Base-by-base conservation (phyloP, 2,329 filamentous ascomycete species). In the Fusarium marasasianum region DNA sequence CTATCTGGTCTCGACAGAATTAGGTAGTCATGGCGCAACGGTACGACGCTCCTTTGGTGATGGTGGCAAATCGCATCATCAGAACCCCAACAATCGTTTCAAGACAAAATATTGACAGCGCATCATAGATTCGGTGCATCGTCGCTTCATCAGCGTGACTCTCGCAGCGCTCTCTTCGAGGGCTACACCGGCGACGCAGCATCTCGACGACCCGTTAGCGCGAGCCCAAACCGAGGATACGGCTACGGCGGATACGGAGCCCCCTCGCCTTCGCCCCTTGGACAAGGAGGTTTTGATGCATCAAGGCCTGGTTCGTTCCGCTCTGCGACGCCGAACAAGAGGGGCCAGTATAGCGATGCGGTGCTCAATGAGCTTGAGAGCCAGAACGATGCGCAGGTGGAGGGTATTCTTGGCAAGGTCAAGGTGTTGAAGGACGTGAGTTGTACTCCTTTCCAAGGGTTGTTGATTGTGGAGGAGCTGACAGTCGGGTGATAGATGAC, bases 331-430 rank as follows among this genome's bases (percentile, higher is more conserved):
- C 93, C 93, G 69, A 94, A 95, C 81, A 87, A 74, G 75, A 94
- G 92, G 80, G 96, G 96, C 20, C 95, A 98, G 82, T 98, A 98
- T 82, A 96, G 93, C 80, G 93, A 97, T 79, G 93, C 95, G 26
- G 94, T 98, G 54, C 88, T 99, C 60, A 94, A 94, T 81, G 95
- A 97, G 84, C 88, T 99, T 69, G 96, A 99, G 86, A 96, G 93
- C 79, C 96, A 99, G 85, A 98, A 98, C 81, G 95, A 98, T 77
- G 88, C 91, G 66, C 92, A 98, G 78, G 92, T 98, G 17, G 93
- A 94, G 71, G 94, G 95, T n/a, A 95, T 98, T 80, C 89, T 94
- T 76, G 93, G 93, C 75, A 98, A 98, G 84, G 96, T 98, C 69
- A 91, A 89, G 85, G 91, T 95, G 86, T 82, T 98, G 78, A 98